These are phyloP conservation scores for Diutina ranongensis DNA, from an alignment of 1,139 yeast genomes.

Conservation along the genomic window DNA sequence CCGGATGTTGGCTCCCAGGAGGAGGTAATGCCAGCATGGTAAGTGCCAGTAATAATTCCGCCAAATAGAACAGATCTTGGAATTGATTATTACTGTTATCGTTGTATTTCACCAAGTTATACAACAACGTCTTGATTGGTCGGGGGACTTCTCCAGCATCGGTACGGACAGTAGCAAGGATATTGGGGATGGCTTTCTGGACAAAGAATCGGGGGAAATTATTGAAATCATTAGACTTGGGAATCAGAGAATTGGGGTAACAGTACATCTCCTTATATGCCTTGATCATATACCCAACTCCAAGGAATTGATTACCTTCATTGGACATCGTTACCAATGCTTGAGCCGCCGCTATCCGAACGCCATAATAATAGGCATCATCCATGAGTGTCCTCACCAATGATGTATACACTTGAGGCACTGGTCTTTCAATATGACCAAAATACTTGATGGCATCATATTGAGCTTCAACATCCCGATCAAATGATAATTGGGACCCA, in stretches of 20 bases:
- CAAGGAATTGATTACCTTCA: conserved; percentile 52
- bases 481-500: conserved; percentile 87
- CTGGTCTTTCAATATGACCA: conserved; percentile 46
- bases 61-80: conserved; percentile 61
- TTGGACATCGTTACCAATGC: conserved; percentile 64
- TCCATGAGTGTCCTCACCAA: conserved; percentile 78
- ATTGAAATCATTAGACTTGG: conserved; percentile 70
- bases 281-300: conserved; percentile 58
- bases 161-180: conserved; percentile 51
- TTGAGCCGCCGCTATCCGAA: conserved; percentile 75
- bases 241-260: conserved; percentile 53
- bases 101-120: conserved; percentile 69
- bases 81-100: conserved; percentile 76
- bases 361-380: conserved; percentile 75
- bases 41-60: conserved; percentile 46
- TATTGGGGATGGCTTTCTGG: conserved; percentile 55
- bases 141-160: conserved; percentile 57
- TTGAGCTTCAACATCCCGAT: conserved; percentile 94
- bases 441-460: conserved; percentile 71
- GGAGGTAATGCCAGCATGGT: conserved; percentile 26
- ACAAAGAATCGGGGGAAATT: conserved; percentile 58
- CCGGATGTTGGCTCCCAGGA: not conserved
- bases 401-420: conserved; percentile 61
- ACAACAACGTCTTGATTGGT: conserved; percentile 47
- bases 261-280: conserved; percentile 67